Evolutionary conservation across 257 asterid species (phyloP).

Genomic region (Solanum sejunctum): DNA sequence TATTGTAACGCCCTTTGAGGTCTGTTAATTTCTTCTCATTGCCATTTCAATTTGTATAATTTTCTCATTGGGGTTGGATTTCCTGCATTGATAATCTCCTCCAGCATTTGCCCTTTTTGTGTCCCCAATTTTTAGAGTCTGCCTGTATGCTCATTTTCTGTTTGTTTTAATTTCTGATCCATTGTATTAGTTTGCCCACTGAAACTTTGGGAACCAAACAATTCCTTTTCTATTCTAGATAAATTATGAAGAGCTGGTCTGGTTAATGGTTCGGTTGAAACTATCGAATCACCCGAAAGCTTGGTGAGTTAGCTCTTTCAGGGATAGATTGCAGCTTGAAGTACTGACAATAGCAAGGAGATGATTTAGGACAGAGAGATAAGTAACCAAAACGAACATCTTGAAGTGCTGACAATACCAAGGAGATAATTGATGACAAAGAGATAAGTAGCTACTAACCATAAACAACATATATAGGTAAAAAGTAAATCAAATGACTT

Average conservation of each 20-base stretch:
- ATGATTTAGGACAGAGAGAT: not conserved
- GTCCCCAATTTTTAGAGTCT: too few species aligned
- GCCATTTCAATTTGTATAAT: too few species aligned
- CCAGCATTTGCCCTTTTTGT: too few species aligned
- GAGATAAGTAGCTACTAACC: not conserved
- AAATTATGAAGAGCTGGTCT: not conserved
- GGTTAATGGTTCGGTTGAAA: not conserved
- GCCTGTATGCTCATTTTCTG: not conserved
- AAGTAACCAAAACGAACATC: not conserved
- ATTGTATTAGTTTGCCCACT: not conserved
- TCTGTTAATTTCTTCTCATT: constrained; percentile 3
- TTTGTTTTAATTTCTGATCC: not conserved
- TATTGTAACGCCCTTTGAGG: constrained; percentile 98
- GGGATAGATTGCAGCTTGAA: not conserved
- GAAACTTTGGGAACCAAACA: not conserved
- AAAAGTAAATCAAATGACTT: too few species aligned
- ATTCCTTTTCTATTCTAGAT: not conserved
- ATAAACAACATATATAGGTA: too few species aligned
- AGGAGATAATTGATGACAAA: not conserved
- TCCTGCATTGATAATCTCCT: too few species aligned
- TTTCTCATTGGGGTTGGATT: too few species aligned
- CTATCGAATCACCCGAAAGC: not conserved
- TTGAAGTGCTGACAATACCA: not conserved
- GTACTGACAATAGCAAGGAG: not conserved
- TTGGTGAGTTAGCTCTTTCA: not conserved